A percentile compares a stretch with the other conserved stretches of the same genome.
phyloP scores from a whole-genome alignment of 331 rosid genomes.

The Telfairia occidentalis region DNA sequence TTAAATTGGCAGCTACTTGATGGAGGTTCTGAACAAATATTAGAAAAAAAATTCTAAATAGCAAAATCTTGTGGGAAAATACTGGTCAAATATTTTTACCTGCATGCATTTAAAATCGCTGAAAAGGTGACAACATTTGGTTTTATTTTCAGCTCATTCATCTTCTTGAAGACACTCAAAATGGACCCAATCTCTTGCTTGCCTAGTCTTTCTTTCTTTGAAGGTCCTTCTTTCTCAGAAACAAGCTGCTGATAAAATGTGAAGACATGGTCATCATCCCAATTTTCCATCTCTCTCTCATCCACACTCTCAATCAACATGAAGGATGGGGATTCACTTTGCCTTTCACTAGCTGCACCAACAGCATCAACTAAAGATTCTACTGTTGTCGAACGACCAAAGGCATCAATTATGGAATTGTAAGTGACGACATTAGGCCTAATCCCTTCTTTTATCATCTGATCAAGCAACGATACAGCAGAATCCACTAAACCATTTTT shows the following conservation, averaged over 20 bases:
- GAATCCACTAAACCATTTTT: constrained; percentile 76
- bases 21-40: not conserved
- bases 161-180: constrained; percentile 53
- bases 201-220: constrained; percentile 31
- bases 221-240: constrained; percentile 27
- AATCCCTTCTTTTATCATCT: constrained; percentile 74
- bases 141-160: constrained; percentile 71
- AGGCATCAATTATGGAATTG: constrained; percentile 73
- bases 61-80: not conserved
- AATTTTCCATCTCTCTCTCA: constrained; percentile 16
- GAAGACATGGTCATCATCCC: constrained; percentile 32
- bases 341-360: constrained; percentile 13
- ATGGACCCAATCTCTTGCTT: constrained; percentile 54
- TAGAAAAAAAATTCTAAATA: not conserved
- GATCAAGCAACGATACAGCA: constrained; percentile 67
- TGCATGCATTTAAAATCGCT: constrained; percentile 73
- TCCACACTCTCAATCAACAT: constrained; percentile 15
- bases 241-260: constrained; percentile 49
- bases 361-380: constrained; percentile 25
- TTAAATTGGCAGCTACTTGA: not conserved
- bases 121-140: constrained; percentile 95
- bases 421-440: constrained; percentile 85
- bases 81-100: constrained; percentile 21
- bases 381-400: constrained; percentile 33
- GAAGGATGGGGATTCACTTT: constrained; percentile 21